These are phyloP conservation scores for Beta vulgaris DNA, from an alignment of 148 eudicot genomes.

Conservation along the genomic window DNA sequence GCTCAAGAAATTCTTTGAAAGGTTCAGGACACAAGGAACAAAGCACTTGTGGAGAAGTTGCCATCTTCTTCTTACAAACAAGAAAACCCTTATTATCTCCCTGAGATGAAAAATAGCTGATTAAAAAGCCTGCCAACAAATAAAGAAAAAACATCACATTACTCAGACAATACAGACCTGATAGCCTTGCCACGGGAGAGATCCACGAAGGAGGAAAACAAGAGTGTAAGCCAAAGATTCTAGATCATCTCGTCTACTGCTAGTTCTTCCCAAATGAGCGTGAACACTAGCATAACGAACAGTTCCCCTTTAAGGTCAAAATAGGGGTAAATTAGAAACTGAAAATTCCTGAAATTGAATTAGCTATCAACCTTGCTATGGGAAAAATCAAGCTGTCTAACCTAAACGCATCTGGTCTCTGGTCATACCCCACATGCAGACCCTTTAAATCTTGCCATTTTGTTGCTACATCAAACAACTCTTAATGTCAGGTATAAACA, in stretches of 20 bases:
- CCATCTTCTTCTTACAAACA: slow-evolving; percentile 96
- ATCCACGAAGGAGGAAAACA: slow-evolving; percentile 77
- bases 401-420: slow-evolving; percentile 92
- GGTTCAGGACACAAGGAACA: slow-evolving; percentile 80
- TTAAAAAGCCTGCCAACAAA: background rate
- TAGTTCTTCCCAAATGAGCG: slow-evolving; percentile 95
- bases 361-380: background rate
- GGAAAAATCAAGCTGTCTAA: slow-evolving; percentile 16
- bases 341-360: background rate
- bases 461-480: slow-evolving; percentile 48
- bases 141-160: background rate
- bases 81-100: slow-evolving; percentile 88
- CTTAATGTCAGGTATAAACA: background rate
- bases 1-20: slow-evolving; percentile 70
- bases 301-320: slow-evolving; percentile 63
- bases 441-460: slow-evolving; percentile 65
- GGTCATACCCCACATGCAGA: slow-evolving; percentile 92
- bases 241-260: slow-evolving; percentile 89
- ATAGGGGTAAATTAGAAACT: background rate
- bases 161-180: slow-evolving; percentile 40
- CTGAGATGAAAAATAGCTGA: slow-evolving; percentile 29
- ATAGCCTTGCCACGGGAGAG: slow-evolving; percentile 94
- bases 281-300: slow-evolving; percentile 97
- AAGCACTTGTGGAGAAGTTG: slow-evolving; percentile 67
- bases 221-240: slow-evolving; percentile 95